Evolutionary conservation across 306 rosid species (phyloP).

Genomic region (Adenanthera pavonina): DNA sequence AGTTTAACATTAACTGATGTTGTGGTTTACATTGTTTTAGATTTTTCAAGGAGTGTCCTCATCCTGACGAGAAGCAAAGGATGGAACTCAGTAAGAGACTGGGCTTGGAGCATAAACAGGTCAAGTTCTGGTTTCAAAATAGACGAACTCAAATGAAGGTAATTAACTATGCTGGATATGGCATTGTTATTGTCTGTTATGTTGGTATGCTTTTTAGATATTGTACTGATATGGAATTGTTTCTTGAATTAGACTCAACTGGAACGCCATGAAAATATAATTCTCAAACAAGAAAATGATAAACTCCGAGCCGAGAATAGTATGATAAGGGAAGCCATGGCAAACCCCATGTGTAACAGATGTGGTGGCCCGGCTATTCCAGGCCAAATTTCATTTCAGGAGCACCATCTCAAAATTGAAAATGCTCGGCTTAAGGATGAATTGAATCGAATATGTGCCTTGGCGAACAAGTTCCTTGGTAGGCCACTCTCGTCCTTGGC

Average conservation of each 20-base stretch:
- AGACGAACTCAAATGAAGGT: slow-evolving; percentile 96
- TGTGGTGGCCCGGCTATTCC: slow-evolving; percentile 92
- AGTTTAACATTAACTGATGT: neutral
- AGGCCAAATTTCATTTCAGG: slow-evolving; percentile 77
- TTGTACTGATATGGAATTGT: slow-evolving; percentile 28
- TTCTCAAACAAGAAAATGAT: slow-evolving; percentile 84
- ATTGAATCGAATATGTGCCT: slow-evolving; percentile 57
- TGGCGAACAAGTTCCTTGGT: slow-evolving; percentile 74
- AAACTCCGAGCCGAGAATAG: slow-evolving; percentile 83
- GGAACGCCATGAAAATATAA: slow-evolving; percentile 87
- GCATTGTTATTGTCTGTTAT: neutral
- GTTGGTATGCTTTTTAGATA: neutral
- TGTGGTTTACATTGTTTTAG: slow-evolving; percentile 48
- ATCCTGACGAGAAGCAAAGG: slow-evolving; percentile 97
- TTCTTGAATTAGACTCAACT: slow-evolving; percentile 71
- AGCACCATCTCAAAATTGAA: slow-evolving; percentile 63
- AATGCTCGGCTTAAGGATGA: slow-evolving; percentile 59
- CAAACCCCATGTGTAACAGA: slow-evolving; percentile 67
- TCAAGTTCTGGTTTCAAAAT: slow-evolving; percentile 97
- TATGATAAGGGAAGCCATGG: slow-evolving; percentile 70
- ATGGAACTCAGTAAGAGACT: slow-evolving; percentile 74
- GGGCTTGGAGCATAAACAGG: slow-evolving; percentile 78
- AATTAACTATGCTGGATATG: neutral
- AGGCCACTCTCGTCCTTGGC: slow-evolving; percentile 60
- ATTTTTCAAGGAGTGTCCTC: slow-evolving; percentile 85